Evolutionary conservation across 2,329 filamentous ascomycete genomes (phyloP), one percentile per base, ranked within the genome.

Genomic region (Pseudocercospora cruenta): DNA sequence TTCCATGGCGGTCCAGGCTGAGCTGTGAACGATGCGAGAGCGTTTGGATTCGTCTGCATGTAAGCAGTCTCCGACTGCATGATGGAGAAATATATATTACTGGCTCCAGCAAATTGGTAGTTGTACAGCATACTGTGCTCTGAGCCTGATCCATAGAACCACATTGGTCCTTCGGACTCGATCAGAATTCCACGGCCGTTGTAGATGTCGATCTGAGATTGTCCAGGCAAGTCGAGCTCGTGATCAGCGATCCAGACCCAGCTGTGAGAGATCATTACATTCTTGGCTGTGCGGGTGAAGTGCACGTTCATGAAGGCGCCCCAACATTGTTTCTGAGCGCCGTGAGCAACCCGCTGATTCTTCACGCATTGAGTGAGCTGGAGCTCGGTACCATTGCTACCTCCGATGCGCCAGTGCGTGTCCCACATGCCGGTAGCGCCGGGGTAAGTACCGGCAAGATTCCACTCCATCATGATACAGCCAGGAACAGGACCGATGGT

Each of bases 221-320:
- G 87, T 74, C 90, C 89, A 2, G 79, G 70, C 12, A 88, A 85
- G 77, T 97, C 94, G 24, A 97, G 89, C 76, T 96, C 92, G 81
- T 97, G 94, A 77, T 97, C 94, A 0, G 94, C 88, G 31, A 93
- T 90, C 94, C 94, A 97, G 78, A 91, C 89, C 94, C 94, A 97
- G 58, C 86, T 89, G 81, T 97, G 96, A 80, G 96, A 93, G 54
- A 69, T 54, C 63, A 96, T 82, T 79, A 96, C 96, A 47, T 89
- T 84, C 1, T 88, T 88, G 0, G 81, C 85, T 12, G 82, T 80
- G 53, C 80, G 77, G 3, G 87, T 88, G 57, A 88, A 67, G 58
- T 82, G 81, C 51, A 82, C 68, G 1, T 78, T 72, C 73, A 82
- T 70, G 69, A 93, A 96, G 5, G 92, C 86, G 16, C 88, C 92